These are phyloP conservation scores for Komagataella populi DNA, from an alignment of 805 yeast genomes.

Conservation along the genomic window DNA sequence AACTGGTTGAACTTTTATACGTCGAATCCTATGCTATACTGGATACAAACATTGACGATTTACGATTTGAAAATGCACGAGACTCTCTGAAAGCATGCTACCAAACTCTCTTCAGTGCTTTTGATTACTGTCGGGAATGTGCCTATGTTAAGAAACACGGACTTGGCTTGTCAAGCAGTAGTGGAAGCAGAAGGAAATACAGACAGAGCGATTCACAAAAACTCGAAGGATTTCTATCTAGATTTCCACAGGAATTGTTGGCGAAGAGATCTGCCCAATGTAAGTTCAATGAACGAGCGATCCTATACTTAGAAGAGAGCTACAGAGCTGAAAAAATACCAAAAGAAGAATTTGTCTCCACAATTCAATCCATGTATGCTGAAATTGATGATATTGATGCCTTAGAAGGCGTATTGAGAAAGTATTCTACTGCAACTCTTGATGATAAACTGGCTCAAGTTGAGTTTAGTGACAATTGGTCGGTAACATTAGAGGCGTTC, in stretches of 20 bases:
- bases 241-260: slow-evolving; percentile 53
- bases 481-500: neutral
- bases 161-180: slow-evolving; percentile 5
- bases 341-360: slow-evolving; percentile 26
- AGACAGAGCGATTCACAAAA: slow-evolving; percentile 12
- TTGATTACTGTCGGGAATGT: slow-evolving; percentile 84
- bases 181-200: slow-evolving; percentile 10
- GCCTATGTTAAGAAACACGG: slow-evolving; percentile 23
- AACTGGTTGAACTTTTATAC: neutral
- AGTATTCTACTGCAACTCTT: slow-evolving; percentile 53
- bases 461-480: slow-evolving; percentile 19
- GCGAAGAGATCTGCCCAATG: slow-evolving; percentile 76
- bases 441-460: slow-evolving; percentile 70
- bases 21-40: slow-evolving; percentile 51
- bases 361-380: slow-evolving; percentile 72
- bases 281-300: slow-evolving; percentile 77
- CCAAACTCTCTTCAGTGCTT: slow-evolving; percentile 59
- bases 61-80: slow-evolving; percentile 34
- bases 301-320: slow-evolving; percentile 72
- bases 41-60: slow-evolving; percentile 25
- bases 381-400: slow-evolving; percentile 84
- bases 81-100: slow-evolving; percentile 55
- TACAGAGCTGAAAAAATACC: slow-evolving; percentile 26
- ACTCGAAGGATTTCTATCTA: slow-evolving; percentile 34
- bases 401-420: slow-evolving; percentile 70